These are phyloP conservation scores for Candida ficus DNA, from an alignment of 805 yeast species.

Conservation along the genomic window DNA sequence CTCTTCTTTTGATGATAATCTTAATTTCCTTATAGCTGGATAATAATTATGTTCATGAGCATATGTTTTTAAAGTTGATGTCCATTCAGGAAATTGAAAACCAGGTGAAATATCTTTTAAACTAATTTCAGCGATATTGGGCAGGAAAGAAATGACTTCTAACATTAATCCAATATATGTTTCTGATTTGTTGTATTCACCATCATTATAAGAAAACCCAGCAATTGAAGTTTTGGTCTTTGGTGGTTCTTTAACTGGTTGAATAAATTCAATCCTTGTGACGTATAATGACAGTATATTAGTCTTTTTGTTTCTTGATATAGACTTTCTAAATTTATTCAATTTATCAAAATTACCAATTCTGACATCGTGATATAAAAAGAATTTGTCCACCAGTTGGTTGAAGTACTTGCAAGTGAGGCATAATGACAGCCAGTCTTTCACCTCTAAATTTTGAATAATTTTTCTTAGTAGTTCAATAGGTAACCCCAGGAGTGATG, in stretches of 20 bases:
- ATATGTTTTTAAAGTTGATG: constrained; percentile 22
- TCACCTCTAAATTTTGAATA: constrained; percentile 23
- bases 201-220: constrained; percentile 20
- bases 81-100: constrained; percentile 35
- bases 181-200: constrained; percentile 12
- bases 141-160: constrained; percentile 42
- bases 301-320: constrained; percentile 28
- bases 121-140: constrained; percentile 37
- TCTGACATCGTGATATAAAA: constrained; percentile 31
- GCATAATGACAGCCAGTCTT: constrained; percentile 26
- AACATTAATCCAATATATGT: constrained; percentile 32
- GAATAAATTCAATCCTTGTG: constrained; percentile 15
- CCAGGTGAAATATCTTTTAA: constrained; percentile 45
- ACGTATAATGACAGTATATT: constrained; percentile 21
- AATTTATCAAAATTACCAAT: constrained; percentile 21
- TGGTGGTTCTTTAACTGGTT: constrained; percentile 15
- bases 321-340: constrained; percentile 31
- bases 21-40: constrained; percentile 29
- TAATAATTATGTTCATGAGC: constrained; percentile 23
- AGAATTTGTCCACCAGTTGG: constrained; percentile 31
- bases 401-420: constrained; percentile 34
- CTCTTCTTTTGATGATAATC: constrained; percentile 39
- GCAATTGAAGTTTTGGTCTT: constrained; percentile 16
- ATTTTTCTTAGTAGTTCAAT: constrained; percentile 36
- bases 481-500: constrained; percentile 37